Percentiles rank a stretch among this genome's conserved stretches.
Conservation (phyloP, 306 rosid species). For the Malus fusca region DNA sequence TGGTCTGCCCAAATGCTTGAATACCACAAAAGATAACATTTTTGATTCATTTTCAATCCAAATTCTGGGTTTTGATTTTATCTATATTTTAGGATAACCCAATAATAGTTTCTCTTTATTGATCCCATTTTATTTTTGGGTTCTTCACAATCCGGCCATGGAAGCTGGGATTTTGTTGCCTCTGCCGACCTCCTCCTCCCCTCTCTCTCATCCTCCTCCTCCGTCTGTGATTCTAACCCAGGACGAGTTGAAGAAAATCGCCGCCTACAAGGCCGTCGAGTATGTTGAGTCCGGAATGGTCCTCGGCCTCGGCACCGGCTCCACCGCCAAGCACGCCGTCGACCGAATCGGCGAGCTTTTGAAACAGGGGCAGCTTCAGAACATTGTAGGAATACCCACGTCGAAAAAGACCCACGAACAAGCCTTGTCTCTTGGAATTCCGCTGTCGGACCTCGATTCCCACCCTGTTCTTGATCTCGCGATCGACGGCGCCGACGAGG, state of each 20-base stretch:
- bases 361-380: constrained; percentile 50
- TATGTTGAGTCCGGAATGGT: constrained; percentile 84
- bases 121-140: constrained; percentile 47
- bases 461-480: constrained; percentile 68
- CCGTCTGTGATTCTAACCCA: constrained; percentile 50
- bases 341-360: constrained; percentile 73
- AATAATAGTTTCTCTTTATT: constrained; percentile 43
- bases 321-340: constrained; percentile 81
- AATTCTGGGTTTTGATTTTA: not conserved
- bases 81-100: not conserved
- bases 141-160: constrained; percentile 46
- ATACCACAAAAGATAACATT: not conserved
- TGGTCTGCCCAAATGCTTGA: not conserved
- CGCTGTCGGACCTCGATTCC: constrained; percentile 64
- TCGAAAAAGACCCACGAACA: constrained; percentile 68
- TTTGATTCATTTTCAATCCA: not conserved
- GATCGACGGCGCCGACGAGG: constrained; percentile 93
- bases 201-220: not conserved
- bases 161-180: constrained; percentile 48
- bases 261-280: constrained; percentile 87
- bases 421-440: constrained; percentile 64
- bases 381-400: constrained; percentile 76
- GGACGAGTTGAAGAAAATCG: constrained; percentile 80
- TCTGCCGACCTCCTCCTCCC: constrained; percentile 30
- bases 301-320: constrained; percentile 83